Evolutionary conservation across 1,284 basidiomycete genomes (phyloP), one percentile per base, ranked within the genome.

Genomic region (Puccinia hordei): DNA sequence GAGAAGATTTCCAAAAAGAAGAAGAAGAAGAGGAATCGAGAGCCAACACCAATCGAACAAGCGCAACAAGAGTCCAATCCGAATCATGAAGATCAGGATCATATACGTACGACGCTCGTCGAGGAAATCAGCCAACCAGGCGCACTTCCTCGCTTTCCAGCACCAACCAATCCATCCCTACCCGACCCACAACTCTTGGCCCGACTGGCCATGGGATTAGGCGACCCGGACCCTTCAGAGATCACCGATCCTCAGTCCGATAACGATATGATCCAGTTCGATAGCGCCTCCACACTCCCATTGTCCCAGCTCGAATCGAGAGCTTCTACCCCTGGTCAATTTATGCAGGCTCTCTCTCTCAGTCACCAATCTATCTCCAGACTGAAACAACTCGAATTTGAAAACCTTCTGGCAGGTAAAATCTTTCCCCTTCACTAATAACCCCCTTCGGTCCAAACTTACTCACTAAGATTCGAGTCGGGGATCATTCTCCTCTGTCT

Each of bases 401-500:
- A 87, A 4, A 91, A 94, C 81, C 87, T 95, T 81, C 96, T 97
- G 86, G 93, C 94, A 79, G 93, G 94, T 94, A 86, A 30, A 41
- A 35, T 66, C 63, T 72, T 30, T 49, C 30, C 41, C 38, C 8
- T 59, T 65, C 15, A 41, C n/a, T 49, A 41, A 73, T 83, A 63
- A 57, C 10, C n/a, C 19, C 38, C 12, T 41, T 41, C 38, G 12
- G 12, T 4, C 38, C 12, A 41, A 41, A 4, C 38, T 41, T 41
- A 6, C 38, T 41, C n/a, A n/a, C n/a, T n/a, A n/a, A n/a, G n/a
- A n/a, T n/a, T n/a, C n/a, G n/a, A n/a, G 38, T 41, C 12, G 38
- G 38, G 38, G 38, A 4, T 6, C 46, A 49, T 15, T 44, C 41
- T 46, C 46, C 33, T 24, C 68, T 59, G 55, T 59, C 22, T 66